A percentile compares a stretch with the other conserved stretches of the same genome.
These are phyloP conservation scores for Pseudogymnoascus sp. DNA, from an alignment of 2,329 filamentous ascomycete genomes.

Conservation along the genomic window DNA sequence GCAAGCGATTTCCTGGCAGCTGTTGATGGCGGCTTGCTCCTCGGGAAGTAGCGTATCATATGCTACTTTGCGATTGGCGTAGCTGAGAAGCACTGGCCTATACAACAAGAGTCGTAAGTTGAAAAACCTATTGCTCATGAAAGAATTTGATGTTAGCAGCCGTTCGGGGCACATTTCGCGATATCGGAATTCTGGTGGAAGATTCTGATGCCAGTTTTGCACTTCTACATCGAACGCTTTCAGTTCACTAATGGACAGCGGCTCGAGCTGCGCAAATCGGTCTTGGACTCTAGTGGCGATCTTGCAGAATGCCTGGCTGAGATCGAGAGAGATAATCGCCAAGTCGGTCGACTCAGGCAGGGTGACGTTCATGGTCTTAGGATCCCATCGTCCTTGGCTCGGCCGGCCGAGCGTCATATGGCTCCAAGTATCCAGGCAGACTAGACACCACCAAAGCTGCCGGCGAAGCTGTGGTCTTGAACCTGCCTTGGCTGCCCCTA, in stretches of 20 bases:
- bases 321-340: neutral
- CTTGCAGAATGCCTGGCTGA: neutral
- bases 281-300: neutral
- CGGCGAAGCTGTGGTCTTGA: slow-evolving; percentile 21
- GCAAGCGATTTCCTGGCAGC: slow-evolving; percentile 4
- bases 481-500: neutral
- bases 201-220: neutral
- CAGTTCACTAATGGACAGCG: neutral
- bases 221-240: neutral
- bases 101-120: neutral
- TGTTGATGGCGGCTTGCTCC: neutral
- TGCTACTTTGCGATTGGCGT: neutral
- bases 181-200: neutral
- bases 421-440: slow-evolving; percentile 36
- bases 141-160: neutral
- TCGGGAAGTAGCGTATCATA: neutral
- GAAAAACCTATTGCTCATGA: slow-evolving; percentile 4
- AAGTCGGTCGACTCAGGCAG: neutral
- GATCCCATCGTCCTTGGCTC: slow-evolving; percentile 1
- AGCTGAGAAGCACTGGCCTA: neutral
- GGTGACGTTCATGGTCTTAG: slow-evolving; percentile 3
- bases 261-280: neutral
- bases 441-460: slow-evolving; percentile 39
- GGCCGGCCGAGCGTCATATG: slow-evolving; percentile 1
- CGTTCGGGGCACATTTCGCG: neutral